Conservation (phyloP, 495 filamentous ascomycete species). For the Penicillium samsonianum region DNA sequence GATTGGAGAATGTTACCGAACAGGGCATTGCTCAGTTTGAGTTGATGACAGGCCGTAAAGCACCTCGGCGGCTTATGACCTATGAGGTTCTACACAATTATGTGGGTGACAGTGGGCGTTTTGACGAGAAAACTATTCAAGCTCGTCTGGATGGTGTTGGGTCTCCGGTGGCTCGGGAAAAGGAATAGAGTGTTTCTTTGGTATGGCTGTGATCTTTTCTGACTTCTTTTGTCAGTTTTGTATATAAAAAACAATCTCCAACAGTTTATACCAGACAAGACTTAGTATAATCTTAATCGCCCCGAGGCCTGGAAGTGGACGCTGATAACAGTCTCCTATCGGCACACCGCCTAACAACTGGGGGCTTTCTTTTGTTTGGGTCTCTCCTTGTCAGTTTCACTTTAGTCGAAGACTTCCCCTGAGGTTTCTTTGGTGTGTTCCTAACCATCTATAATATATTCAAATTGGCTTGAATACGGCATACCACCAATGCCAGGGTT, state of each 20-base stretch:
- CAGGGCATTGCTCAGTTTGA: slow-evolving; percentile 85
- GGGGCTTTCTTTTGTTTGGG: slow-evolving; percentile 12
- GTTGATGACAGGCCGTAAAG: slow-evolving; percentile 78
- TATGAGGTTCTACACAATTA: slow-evolving; percentile 61
- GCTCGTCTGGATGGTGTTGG: slow-evolving; percentile 39
- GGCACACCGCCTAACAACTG: slow-evolving; percentile 12
- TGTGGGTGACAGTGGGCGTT: slow-evolving; percentile 41
- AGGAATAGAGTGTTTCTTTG: background rate
- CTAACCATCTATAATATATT: background rate
- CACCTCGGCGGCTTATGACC: slow-evolving; percentile 73
- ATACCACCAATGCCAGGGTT: slow-evolving; percentile 31
- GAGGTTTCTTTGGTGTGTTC: background rate
- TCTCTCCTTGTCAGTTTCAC: background rate
- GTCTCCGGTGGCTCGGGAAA: background rate
- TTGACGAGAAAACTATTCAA: slow-evolving; percentile 49
- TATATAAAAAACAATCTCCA: background rate
- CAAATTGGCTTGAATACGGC: slow-evolving; percentile 10
- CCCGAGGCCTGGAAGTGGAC: no score
- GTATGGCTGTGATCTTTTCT: background rate
- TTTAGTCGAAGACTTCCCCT: background rate
- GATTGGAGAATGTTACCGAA: slow-evolving; percentile 75
- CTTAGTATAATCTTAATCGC: background rate
- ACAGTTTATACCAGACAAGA: background rate
- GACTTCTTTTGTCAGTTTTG: background rate
- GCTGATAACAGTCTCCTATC: slow-evolving; percentile 10